These are phyloP conservation scores for Phytopythium aichiense DNA, from an alignment of 352 stramenopile species.

Conservation along the genomic window DNA sequence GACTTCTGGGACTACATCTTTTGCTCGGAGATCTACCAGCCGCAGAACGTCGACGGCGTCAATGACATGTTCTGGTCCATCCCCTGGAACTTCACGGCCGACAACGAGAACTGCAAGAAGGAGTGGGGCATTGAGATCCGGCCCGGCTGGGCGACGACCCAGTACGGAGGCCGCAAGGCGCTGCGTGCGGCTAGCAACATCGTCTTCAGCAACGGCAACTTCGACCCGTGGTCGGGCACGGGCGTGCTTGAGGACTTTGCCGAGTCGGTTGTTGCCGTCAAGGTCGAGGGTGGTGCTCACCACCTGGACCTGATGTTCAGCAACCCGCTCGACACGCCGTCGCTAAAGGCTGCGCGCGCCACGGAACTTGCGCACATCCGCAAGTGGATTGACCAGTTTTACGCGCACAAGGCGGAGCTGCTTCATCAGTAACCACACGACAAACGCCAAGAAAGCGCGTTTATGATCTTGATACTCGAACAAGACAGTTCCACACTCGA, in stretches of 20 bases:
- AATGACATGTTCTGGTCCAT: slow-evolving; percentile 87
- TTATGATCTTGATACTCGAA: no score
- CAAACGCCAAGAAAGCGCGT: neutral
- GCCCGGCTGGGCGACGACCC: slow-evolving; percentile 57
- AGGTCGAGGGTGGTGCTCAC: slow-evolving; percentile 76
- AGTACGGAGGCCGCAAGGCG: slow-evolving; percentile 70
- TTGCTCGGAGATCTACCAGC: slow-evolving; percentile 78
- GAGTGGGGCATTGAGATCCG: slow-evolving; percentile 65
- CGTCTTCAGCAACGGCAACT: slow-evolving; percentile 93
- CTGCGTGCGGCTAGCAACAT: slow-evolving; percentile 88
- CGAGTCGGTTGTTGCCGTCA: slow-evolving; percentile 64
- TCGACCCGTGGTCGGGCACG: slow-evolving; percentile 90
- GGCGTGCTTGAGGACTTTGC: slow-evolving; percentile 75
- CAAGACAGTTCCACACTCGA: no score
- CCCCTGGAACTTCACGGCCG: slow-evolving; percentile 54
- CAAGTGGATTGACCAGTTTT: slow-evolving; percentile 74
- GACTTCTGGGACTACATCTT: slow-evolving; percentile 82
- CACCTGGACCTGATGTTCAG: slow-evolving; percentile 93
- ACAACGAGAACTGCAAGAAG: slow-evolving; percentile 57
- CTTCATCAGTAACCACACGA: neutral
- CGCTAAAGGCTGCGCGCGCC: slow-evolving; percentile 60
- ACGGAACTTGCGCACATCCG: slow-evolving; percentile 75
- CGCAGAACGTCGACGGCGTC: slow-evolving; percentile 52
- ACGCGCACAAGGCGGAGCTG: slow-evolving; percentile 21
- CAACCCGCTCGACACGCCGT: slow-evolving; percentile 76